Evolutionary conservation across 1,284 basidiomycete species (phyloP).

Genomic region (Puccinia novopanici): DNA sequence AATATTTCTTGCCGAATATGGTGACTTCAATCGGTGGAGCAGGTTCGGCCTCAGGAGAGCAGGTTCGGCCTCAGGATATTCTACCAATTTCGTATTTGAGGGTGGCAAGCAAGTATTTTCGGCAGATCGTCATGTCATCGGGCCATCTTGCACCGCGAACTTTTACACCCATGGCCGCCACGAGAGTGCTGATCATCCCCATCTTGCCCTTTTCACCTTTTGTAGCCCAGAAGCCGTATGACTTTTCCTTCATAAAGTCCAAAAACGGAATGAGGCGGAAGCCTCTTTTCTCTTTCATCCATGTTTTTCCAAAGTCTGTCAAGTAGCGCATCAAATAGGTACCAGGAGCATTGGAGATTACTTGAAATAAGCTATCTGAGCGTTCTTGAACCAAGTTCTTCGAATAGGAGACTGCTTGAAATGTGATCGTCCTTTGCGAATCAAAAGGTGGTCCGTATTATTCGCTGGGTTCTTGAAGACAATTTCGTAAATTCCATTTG

Average conservation of each 20-base stretch:
- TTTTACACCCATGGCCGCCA: constrained; percentile 44
- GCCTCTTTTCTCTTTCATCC: constrained; percentile 63
- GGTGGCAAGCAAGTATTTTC: constrained; percentile 84
- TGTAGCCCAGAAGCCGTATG: constrained; percentile 18
- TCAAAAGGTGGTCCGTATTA: constrained; percentile 65
- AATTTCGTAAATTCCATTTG: constrained; percentile 77
- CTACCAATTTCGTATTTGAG: constrained; percentile 93
- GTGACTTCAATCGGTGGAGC: too few species aligned
- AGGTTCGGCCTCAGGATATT: too few species aligned
- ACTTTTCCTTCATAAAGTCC: constrained; percentile 43
- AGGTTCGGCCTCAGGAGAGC: too few species aligned
- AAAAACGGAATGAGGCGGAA: constrained; percentile 36
- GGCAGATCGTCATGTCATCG: constrained; percentile 80
- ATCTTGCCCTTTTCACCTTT: too few species aligned
- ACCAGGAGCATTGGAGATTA: constrained; percentile 75
- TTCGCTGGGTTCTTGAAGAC: constrained; percentile 67
- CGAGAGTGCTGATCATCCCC: constrained; percentile 32
- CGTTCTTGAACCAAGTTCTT: too few species aligned
- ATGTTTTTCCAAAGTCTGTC: constrained; percentile 79
- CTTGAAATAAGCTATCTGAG: too few species aligned
- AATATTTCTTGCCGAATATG: too few species aligned
- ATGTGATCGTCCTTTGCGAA: too few species aligned
- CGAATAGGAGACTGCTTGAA: too few species aligned
- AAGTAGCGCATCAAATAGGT: constrained; percentile 83
- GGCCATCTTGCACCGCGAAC: constrained; percentile 76